Percentiles rank a stretch among this genome's conserved stretches.
These are phyloP conservation scores for Fraxinus excelsior DNA, from an alignment of 257 asterid species.

Conservation along the genomic window DNA sequence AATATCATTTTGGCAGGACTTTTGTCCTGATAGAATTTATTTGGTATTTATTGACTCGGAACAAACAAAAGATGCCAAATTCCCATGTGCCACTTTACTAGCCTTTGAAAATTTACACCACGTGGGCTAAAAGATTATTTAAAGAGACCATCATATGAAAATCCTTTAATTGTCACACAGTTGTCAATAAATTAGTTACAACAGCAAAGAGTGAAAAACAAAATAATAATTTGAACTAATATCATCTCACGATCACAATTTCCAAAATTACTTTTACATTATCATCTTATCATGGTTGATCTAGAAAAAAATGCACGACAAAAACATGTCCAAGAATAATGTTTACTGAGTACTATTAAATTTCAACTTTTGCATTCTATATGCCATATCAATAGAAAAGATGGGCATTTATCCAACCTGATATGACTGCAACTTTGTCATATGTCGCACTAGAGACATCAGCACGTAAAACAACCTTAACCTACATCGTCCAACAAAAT, in stretches of 20 bases:
- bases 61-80: slow-evolving; percentile 1
- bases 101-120: not conserved
- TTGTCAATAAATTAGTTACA: not conserved
- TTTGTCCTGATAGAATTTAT: not conserved
- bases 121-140: not conserved
- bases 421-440: slow-evolving; percentile 88
- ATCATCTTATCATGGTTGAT: not conserved
- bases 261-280: not conserved
- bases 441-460: slow-evolving; percentile 72
- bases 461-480: slow-evolving; percentile 93
- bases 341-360: not conserved
- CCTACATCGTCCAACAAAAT: slow-evolving; percentile 41
- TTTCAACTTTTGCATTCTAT: not conserved
- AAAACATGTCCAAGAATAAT: not conserved
- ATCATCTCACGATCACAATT: not conserved
- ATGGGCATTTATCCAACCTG: slow-evolving; percentile 52
- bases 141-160: not conserved
- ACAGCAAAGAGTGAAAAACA: not conserved
- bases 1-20: slow-evolving; percentile 11
- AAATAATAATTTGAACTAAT: not conserved
- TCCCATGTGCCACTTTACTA: slow-evolving; percentile 3
- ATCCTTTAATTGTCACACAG: not conserved
- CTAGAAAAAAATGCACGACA: not conserved
- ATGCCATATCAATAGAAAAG: not conserved
- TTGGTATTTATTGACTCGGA: not conserved